Evolutionary conservation across 345 rosid species (phyloP), one percentile per base, ranked within the genome.

Genomic region (Aquilaria yunnanensis): DNA sequence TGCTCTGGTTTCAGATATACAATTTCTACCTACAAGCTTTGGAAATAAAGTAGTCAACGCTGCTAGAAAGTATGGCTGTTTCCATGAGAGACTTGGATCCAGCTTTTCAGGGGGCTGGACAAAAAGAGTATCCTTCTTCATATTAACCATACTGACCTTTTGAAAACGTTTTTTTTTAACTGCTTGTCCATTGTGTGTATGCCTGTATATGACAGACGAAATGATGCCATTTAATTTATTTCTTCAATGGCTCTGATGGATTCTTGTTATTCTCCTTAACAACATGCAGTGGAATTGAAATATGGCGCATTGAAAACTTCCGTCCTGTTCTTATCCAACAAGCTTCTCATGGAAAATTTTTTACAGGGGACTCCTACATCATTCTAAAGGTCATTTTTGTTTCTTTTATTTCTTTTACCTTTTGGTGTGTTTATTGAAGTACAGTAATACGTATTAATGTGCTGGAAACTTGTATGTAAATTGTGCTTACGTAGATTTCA

Each of bases 71-170:
- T 67, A 89, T 91, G 96, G 80, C 94, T 67, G 99, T 95, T 77
- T 95, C 99, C 61, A 87, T 91, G 98, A 89, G 90, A 78, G 96
- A 95, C 75, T 81, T 95, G 71, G 99, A 95, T 84, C 77, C 96
- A 69, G 96, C 89, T 72, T 95, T 95, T 76, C 98, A 89, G 74
- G 97, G 96, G 70, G 96, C 94, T 68, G 99, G 99, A 68, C 96
- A 85, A 69, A 91, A 85, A 72, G 85, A 88, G 99, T 95, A 95
- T 91, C 97, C 97, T 91, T 83, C 48, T 49, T 2, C 16, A 74
- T 23, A 47, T 31, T 62, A 49, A 53, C 14, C 41, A 32, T 45
- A 49, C 45, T 12, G 2, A 48, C 54, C 47, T 12, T 65, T 57
- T 47, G 54, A 52, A 58, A 30, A 13, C 7, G 9, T 14, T 10